phyloP scores from a whole-genome alignment of 495 filamentous ascomycete species.

The Aspergillus bertholletiae region DNA sequence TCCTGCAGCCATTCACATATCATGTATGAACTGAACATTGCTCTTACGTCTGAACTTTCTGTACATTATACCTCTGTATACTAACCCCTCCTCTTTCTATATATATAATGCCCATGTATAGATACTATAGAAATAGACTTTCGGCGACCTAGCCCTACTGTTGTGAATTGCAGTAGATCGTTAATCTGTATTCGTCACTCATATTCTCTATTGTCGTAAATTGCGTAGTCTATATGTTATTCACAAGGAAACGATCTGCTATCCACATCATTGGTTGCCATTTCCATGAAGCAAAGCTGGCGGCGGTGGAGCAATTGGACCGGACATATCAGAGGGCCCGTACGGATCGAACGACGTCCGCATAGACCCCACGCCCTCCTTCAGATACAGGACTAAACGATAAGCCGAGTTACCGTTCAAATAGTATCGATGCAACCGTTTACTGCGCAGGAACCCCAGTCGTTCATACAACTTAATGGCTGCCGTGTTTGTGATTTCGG shows the following conservation, averaged over 20 bases:
- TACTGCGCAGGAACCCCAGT: conserved; percentile 87
- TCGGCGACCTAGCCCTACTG: background rate
- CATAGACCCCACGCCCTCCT: conserved; percentile 50
- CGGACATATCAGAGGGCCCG: conserved; percentile 14
- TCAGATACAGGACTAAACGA: conserved; percentile 79
- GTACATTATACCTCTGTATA: background rate
- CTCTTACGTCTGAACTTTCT: background rate
- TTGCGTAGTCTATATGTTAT: background rate
- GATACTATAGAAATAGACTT: background rate
- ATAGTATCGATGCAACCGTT: conserved; percentile 93
- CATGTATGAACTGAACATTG: background rate
- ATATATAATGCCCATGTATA: background rate
- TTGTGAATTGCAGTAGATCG: background rate
- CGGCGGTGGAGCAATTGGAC: conserved; percentile 7
- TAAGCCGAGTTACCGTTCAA: conserved; percentile 95
- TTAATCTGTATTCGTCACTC: background rate
- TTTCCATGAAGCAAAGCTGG: conserved; percentile 24
- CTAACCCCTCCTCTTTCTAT: background rate
- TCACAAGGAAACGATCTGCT: background rate
- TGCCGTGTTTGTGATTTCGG: conserved; percentile 89
- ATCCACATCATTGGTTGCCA: conserved; percentile 8
- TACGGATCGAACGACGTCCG: conserved; percentile 38
- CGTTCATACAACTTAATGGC: conserved; percentile 93
- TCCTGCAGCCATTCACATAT: background rate
- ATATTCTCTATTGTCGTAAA: conserved; percentile 2